Base-by-base conservation (phyloP, 441 rosid genomes). In the Euphorbia schlechtendalii region DNA sequence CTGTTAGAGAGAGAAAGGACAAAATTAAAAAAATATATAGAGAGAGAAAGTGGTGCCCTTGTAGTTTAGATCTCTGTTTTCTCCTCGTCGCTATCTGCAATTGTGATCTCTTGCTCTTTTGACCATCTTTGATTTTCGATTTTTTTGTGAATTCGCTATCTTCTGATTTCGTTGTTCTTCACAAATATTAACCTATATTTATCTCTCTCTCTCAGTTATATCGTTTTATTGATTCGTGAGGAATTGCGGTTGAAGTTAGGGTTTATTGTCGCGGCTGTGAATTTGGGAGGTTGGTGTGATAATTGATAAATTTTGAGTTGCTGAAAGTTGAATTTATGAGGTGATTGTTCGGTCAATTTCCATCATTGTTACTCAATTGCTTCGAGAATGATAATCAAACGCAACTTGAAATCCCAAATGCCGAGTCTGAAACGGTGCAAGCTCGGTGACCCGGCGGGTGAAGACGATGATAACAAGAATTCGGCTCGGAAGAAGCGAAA, bases 381-480 rank as follows among this genome's bases (percentile, higher is more conserved):
- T 56, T 56, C 27, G 54, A 71, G 61, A 63, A 91, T 91, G 99
- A 95, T 95, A 71, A 89, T 95, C 79, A 95, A 95, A 75, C 80
- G 96, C 45, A 84, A 83, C 70, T 67, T 94, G 80, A 94, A 91
- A 88, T 78, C 90, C 63, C 92, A 86, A 86, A 80, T 87, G 88
- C 96, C 86, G 87, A 77, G 92, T 77, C 74, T 82, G 55, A 89
- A 89, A 77, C 86, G 99, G 71, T 80, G 86, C 64, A 87, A 73
- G 69, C 78, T 77, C 78, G 77, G 80, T n/a, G 78, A 67, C 69
- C 74, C 87, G 45, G 69, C 56, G 0, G 72, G 71, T n/a, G 88
- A 82, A 40, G 83, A 81, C 12, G 88, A 82, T 54, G 86, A 82
- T 5, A 75, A 69, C 66, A 66, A 77, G 7, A 75, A 65, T 38